These are phyloP conservation scores for Neofusicoccum kwambonambiense DNA, from an alignment of 2,329 filamentous ascomycete genomes.

Conservation along the genomic window DNA sequence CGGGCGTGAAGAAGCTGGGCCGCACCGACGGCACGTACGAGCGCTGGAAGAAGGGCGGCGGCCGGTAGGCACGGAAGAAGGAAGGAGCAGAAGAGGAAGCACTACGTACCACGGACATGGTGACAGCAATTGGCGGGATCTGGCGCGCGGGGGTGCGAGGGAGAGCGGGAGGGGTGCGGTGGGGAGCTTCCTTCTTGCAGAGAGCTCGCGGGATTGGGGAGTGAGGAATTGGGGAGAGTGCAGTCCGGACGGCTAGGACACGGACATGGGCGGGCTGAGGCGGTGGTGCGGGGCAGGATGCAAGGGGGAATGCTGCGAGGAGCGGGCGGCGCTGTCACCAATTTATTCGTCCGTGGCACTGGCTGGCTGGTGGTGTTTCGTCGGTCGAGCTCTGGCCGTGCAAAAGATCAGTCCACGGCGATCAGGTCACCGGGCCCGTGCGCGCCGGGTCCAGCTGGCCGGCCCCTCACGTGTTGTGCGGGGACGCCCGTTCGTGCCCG, in stretches of 20 bases:
- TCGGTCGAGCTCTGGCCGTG: background rate
- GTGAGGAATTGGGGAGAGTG: background rate
- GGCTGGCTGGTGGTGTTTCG: background rate
- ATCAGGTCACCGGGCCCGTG: constrained; percentile 16
- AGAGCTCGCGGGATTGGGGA: background rate
- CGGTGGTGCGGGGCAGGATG: background rate
- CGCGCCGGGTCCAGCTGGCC: background rate
- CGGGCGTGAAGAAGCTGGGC: constrained; percentile 10
- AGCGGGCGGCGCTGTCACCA: constrained; percentile 8
- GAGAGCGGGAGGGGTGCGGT: background rate
- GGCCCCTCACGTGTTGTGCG: constrained; percentile 12
- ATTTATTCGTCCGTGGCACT: constrained; percentile 18
- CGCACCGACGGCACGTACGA: constrained; percentile 10
- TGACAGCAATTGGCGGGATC: background rate
- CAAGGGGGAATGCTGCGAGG: background rate
- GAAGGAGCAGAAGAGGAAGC: background rate
- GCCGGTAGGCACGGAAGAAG: constrained; percentile 8
- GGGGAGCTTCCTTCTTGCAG: background rate
- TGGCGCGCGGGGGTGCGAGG: background rate
- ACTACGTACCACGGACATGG: constrained; percentile 19
- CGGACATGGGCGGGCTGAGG: background rate
- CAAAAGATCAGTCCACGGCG: constrained; percentile 16
- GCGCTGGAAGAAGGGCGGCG: constrained; percentile 14
- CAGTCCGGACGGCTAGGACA: background rate
- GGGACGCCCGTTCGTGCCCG: background rate